Evolutionary conservation across 2,329 filamentous ascomycete species (phyloP).

Genomic region (Pyrenochaeta sp.): DNA sequence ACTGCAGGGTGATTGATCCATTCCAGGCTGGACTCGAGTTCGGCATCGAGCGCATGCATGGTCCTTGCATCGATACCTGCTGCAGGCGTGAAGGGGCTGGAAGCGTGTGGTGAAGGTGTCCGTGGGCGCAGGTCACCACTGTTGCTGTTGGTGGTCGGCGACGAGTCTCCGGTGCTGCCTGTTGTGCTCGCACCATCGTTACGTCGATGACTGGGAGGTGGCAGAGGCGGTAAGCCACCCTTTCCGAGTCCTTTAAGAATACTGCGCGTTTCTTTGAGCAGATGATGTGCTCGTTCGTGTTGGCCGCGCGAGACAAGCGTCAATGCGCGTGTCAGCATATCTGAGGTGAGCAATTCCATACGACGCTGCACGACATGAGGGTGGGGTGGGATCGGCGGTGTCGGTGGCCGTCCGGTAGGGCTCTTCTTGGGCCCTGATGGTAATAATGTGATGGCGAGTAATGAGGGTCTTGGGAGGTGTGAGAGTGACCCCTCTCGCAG

Average conservation of each 20-base stretch:
- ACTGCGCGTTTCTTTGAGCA: slow-evolving; percentile 90
- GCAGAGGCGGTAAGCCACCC: slow-evolving; percentile 88
- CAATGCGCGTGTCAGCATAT: slow-evolving; percentile 93
- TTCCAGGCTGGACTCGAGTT: slow-evolving; percentile 88
- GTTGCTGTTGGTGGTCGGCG: slow-evolving; percentile 49
- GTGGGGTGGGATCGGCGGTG: slow-evolving; percentile 87
- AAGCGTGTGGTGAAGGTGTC: slow-evolving; percentile 47
- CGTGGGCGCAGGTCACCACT: slow-evolving; percentile 42
- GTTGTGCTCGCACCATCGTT: slow-evolving; percentile 51
- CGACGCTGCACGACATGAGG: slow-evolving; percentile 93
- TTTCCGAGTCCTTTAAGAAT: slow-evolving; percentile 97
- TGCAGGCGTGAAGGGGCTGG: slow-evolving; percentile 63
- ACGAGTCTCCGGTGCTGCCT: slow-evolving; percentile 47
- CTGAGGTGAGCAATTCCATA: slow-evolving; percentile 96
- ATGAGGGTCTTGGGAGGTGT: slow-evolving; percentile 85
- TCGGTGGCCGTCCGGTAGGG: slow-evolving; percentile 57
- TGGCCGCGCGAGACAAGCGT: slow-evolving; percentile 90
- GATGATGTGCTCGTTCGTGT: slow-evolving; percentile 90
- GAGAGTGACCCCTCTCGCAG: slow-evolving; percentile 85
- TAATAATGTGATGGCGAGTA: slow-evolving; percentile 95
- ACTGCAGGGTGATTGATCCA: slow-evolving; percentile 98
- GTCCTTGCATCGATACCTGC: slow-evolving; percentile 84
- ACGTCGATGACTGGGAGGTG: slow-evolving; percentile 61
- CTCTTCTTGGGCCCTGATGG: slow-evolving; percentile 72
- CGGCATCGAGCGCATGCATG: slow-evolving; percentile 86